Evolutionary conservation across 352 stramenopile genomes (phyloP).

Genomic region (Pythium dissotocum): DNA sequence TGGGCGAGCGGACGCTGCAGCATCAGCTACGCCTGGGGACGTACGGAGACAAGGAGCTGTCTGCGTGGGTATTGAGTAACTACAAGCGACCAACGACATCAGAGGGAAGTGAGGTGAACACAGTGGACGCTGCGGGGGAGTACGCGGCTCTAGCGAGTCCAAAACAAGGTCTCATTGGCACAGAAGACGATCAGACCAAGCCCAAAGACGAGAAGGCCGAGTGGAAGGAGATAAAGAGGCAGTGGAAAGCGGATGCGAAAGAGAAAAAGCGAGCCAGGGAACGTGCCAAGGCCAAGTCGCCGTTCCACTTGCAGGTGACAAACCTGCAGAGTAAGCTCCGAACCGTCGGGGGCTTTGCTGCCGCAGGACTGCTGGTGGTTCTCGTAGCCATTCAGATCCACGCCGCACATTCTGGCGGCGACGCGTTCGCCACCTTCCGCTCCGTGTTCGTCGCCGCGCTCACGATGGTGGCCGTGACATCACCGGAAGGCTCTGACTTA

Average conservation of each 20-base stretch:
- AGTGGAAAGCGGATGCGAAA: background rate
- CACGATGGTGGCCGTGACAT: constrained; percentile 77
- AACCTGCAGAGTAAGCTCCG: constrained; percentile 38
- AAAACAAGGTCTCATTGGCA: background rate
- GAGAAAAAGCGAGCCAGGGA: background rate
- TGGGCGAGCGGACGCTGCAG: constrained; percentile 66
- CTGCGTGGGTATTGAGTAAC: background rate
- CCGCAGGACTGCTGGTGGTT: constrained; percentile 50
- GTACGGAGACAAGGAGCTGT: background rate
- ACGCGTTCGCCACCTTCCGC: background rate
- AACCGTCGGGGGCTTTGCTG: constrained; percentile 53
- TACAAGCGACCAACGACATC: background rate
- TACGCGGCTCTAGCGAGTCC: background rate
- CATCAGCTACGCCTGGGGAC: background rate
- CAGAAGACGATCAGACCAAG: background rate
- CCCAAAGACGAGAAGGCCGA: background rate
- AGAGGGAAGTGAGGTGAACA: background rate
- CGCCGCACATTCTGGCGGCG: constrained; percentile 14
- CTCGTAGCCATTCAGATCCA: constrained; percentile 71
- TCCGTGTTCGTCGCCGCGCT: constrained; percentile 58
- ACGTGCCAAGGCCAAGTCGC: constrained; percentile 13
- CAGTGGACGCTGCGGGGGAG: background rate
- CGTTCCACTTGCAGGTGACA: constrained; percentile 76
- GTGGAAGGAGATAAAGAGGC: background rate
- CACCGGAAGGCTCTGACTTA: constrained; percentile 87